phyloP scores from a whole-genome alignment of 176 grass and related monocot species.

The Carex pumila region DNA sequence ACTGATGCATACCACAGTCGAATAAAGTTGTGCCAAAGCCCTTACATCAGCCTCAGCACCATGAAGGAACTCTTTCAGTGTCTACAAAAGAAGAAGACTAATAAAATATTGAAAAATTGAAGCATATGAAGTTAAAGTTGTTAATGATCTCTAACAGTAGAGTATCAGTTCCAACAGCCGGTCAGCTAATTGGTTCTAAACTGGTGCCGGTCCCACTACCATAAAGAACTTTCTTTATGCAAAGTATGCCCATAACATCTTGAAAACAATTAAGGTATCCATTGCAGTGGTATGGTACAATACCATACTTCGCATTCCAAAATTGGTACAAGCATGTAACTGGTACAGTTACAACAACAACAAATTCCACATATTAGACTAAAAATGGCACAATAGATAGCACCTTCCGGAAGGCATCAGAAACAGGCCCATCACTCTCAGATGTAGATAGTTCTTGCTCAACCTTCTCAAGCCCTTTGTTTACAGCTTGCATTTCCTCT shows the following conservation, averaged over 20 bases:
- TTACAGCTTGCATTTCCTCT: constrained; percentile 99
- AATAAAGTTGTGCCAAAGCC: constrained; percentile 83
- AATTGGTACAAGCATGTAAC: background rate
- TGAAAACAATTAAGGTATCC: background rate
- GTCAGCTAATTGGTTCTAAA: background rate
- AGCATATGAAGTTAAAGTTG: background rate
- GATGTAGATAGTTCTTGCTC: constrained; percentile 91
- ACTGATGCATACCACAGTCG: constrained; percentile 69
- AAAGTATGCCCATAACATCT: background rate
- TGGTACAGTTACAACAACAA: background rate
- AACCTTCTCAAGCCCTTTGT: constrained; percentile 97
- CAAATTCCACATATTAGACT: background rate
- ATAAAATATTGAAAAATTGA: background rate
- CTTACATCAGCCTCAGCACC: constrained; percentile 94
- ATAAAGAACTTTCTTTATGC: background rate
- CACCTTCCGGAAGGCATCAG: constrained; percentile 63
- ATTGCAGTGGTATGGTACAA: background rate
- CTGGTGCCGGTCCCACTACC: background rate
- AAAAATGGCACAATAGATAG: constrained; percentile 9
- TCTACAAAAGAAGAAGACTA: constrained; percentile 44
- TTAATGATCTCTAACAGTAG: background rate
- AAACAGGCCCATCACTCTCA: constrained; percentile 96
- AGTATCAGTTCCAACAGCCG: background rate
- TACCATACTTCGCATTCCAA: background rate
- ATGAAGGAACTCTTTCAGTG: constrained; percentile 75